A percentile compares a stretch with the other conserved stretches of the same genome.
Conservation (phyloP, 148 eudicot genomes). For the Cornus suecica region DNA sequence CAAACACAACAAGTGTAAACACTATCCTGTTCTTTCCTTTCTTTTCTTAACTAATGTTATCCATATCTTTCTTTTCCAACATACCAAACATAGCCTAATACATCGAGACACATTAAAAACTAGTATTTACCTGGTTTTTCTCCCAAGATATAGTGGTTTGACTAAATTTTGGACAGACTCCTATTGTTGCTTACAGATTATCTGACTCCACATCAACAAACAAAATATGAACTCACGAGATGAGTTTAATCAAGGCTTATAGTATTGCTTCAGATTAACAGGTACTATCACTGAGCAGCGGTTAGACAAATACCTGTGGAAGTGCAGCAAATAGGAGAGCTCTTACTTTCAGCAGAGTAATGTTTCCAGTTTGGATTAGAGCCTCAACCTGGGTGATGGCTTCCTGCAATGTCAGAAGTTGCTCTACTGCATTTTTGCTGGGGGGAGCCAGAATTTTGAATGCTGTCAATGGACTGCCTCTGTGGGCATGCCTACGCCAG, state of each 20-base stretch:
- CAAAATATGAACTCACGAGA: not conserved
- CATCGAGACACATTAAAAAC: not conserved
- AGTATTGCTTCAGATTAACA: not conserved
- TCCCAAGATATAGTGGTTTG: no score
- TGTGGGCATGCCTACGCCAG: conserved; percentile 51
- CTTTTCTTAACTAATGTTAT: no score
- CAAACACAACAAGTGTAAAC: no score
- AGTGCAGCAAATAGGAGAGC: conserved; percentile 63
- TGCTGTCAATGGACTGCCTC: conserved; percentile 54
- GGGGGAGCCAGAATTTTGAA: conserved; percentile 66
- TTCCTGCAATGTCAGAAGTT: conserved; percentile 69
- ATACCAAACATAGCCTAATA: no score
- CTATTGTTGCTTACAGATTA: not conserved
- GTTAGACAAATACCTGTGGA: conserved; percentile 56
- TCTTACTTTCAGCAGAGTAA: conserved; percentile 65
- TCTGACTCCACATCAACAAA: not conserved
- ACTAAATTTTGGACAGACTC: not conserved
- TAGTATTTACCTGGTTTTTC: no score
- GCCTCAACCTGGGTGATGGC: conserved; percentile 68
- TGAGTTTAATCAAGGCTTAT: not conserved
- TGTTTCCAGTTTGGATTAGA: conserved; percentile 58
- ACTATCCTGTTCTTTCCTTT: no score
- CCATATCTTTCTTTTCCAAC: no score
- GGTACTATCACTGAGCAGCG: not conserved
- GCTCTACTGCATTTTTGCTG: conserved; percentile 69